A percentile compares a stretch with the other conserved stretches of the same genome.
phyloP scores from a whole-genome alignment of 2,329 filamentous ascomycete genomes.

The Incumbomyces delicatus region DNA sequence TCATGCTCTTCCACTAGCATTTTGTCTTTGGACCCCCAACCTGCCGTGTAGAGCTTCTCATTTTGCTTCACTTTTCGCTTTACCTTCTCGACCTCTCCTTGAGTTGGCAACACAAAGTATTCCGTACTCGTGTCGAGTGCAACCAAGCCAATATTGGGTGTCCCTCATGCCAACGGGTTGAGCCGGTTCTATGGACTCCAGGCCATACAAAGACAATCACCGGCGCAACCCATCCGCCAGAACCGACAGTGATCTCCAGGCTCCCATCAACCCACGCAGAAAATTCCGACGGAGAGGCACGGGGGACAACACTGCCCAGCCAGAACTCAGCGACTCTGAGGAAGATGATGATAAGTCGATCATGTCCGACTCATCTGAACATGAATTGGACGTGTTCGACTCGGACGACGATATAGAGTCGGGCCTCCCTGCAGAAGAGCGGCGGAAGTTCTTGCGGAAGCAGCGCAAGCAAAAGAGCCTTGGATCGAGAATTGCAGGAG shows the following conservation, averaged over 20 bases:
- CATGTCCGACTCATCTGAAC: constrained; percentile 41
- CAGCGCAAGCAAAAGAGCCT: constrained; percentile 58
- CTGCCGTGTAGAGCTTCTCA: too few relatives aligned
- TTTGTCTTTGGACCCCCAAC: too few relatives aligned
- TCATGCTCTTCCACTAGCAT: too few relatives aligned
- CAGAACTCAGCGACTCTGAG: constrained; percentile 12
- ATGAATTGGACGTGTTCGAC: constrained; percentile 49
- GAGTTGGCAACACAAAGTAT: too few relatives aligned
- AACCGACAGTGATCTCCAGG: constrained; percentile 7
- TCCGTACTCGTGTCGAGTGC: too few relatives aligned
- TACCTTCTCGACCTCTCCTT: too few relatives aligned
- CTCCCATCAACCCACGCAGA: constrained; percentile 19
- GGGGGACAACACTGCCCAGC: constrained; percentile 14
- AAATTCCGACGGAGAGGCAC: constrained; percentile 19
- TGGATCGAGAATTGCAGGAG: constrained; percentile 56
- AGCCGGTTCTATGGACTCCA: constrained; percentile 14
- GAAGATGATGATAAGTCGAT: constrained; percentile 26
- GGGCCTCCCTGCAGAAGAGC: constrained; percentile 66
- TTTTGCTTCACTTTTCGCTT: too few relatives aligned
- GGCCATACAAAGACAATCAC: constrained; percentile 14
- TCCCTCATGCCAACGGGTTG: background rate
- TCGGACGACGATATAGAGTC: constrained; percentile 67
- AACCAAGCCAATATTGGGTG: too few relatives aligned
- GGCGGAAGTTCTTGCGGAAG: constrained; percentile 56
- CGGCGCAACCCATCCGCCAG: constrained; percentile 7